A percentile compares a stretch with the other conserved stretches of the same genome.
Evolutionary conservation across 805 yeast genomes (phyloP).

Genomic region (Saccharomycopsis vini): DNA sequence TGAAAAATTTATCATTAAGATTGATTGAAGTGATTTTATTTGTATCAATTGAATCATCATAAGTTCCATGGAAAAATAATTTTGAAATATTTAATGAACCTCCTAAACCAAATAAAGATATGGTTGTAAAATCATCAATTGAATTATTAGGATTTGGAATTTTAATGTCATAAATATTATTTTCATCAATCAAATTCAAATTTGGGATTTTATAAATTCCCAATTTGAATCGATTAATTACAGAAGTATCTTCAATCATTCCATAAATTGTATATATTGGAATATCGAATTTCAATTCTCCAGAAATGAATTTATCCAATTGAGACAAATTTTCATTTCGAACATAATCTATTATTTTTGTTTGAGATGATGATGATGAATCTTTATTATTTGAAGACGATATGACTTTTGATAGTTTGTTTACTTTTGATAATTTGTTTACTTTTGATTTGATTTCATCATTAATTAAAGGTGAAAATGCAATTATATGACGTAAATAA

Average conservation of each 20-base stretch:
- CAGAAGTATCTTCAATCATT: conserved; percentile 63
- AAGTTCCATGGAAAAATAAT: conserved; percentile 55
- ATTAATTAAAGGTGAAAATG: conserved; percentile 52
- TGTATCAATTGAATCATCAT: conserved; percentile 21
- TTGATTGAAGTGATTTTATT: background rate
- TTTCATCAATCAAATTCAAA: conserved; percentile 54
- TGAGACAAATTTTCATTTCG: conserved; percentile 39
- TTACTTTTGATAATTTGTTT: conserved; percentile 40
- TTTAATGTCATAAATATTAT: conserved; percentile 32
- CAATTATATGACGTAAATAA: conserved; percentile 56
- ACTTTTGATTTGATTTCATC: conserved; percentile 40
- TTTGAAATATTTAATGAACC: conserved; percentile 61
- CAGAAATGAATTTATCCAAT: conserved; percentile 39
- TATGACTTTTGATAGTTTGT: too few relatives aligned
- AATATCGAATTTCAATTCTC: conserved; percentile 32
- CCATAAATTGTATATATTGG: conserved; percentile 79
- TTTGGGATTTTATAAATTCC: conserved; percentile 49
- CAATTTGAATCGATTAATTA: conserved; percentile 50
- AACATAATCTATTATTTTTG: conserved; percentile 29
- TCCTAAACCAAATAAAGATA: conserved; percentile 62
- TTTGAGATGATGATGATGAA: conserved; percentile 21
- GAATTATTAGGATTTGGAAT: conserved; percentile 33
- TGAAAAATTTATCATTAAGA: conserved; percentile 20
- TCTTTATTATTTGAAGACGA: conserved; percentile 28
- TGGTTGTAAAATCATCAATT: too few relatives aligned